Percentiles rank a stretch among this genome's conserved stretches.
These are phyloP conservation scores for Trichomonascus vanleenenianus DNA, from an alignment of 805 yeast species.

Conservation along the genomic window DNA sequence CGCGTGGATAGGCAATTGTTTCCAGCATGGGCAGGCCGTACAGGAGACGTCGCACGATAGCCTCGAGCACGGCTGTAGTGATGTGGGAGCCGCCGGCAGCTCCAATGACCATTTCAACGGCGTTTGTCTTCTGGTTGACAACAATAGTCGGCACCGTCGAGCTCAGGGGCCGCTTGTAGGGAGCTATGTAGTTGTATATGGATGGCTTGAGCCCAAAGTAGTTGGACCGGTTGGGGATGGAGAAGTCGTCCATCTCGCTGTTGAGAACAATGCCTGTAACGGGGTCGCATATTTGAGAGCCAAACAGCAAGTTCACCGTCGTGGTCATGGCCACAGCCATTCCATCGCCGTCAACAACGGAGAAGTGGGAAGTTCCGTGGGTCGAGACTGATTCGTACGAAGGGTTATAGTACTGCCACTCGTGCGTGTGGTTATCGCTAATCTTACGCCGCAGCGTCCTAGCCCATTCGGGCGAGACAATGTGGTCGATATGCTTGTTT, in stretches of 20 bases:
- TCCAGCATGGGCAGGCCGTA: conserved; percentile 53
- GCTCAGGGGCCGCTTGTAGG: conserved; percentile 76
- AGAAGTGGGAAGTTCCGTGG: conserved; percentile 85
- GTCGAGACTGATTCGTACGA: conserved; percentile 70
- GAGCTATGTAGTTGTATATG: conserved; percentile 64
- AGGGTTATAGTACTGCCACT: conserved; percentile 73
- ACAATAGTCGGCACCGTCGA: conserved; percentile 75
- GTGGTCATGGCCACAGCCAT: conserved; percentile 86
- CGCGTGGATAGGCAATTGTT: conserved; percentile 68
- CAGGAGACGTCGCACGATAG: conserved; percentile 58
- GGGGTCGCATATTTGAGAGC: conserved; percentile 74
- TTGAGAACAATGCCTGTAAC: conserved; percentile 76
- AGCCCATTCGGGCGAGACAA: conserved; percentile 52
- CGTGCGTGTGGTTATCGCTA: conserved; percentile 47
- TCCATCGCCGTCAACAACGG: conserved; percentile 63
- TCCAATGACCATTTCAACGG: conserved; percentile 66
- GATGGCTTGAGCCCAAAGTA: conserved; percentile 81
- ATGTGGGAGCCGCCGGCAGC: conserved; percentile 95
- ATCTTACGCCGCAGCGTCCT: conserved; percentile 41
- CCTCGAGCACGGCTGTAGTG: conserved; percentile 74
- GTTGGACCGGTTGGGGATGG: conserved; percentile 59
- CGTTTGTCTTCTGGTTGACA: conserved; percentile 28
- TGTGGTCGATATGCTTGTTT: conserved; percentile 34
- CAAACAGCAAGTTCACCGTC: conserved; percentile 78
- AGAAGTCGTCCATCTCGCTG: conserved; percentile 93